Percentiles rank a stretch among this genome's conserved stretches.
Evolutionary conservation across 2,329 filamentous ascomycete species (phyloP).

Genomic region (Periconia macrospinosa): DNA sequence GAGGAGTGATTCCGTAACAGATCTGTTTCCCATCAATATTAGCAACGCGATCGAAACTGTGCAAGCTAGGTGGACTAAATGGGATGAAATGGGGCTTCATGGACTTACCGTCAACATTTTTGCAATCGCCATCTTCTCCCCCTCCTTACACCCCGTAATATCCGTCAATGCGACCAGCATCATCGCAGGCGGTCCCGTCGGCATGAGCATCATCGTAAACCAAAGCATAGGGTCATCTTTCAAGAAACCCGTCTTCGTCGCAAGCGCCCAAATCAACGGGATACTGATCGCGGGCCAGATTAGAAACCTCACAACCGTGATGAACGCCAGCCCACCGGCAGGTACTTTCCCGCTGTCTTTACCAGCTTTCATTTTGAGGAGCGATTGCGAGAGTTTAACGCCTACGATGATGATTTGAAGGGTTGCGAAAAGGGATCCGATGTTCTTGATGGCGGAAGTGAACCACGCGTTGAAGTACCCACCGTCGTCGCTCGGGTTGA

Average conservation of each 20-base stretch:
- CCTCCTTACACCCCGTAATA: constrained; percentile 46
- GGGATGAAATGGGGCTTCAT: background rate
- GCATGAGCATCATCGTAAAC: constrained; percentile 66
- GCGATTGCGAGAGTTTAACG: constrained; percentile 62
- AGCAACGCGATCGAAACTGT: background rate
- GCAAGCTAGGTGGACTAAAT: no score
- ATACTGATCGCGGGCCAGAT: constrained; percentile 63
- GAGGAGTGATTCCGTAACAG: constrained; percentile 47
- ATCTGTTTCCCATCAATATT: constrained; percentile 28
- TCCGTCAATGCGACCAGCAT: constrained; percentile 57
- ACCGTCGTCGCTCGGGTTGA: constrained; percentile 58
- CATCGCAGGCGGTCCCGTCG: constrained; percentile 58
- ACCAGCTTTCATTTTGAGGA: constrained; percentile 51
- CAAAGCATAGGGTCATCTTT: constrained; percentile 64
- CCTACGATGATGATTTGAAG: constrained; percentile 68
- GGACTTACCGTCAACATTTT: constrained; percentile 53
- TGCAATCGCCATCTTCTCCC: constrained; percentile 57
- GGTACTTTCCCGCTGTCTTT: constrained; percentile 49
- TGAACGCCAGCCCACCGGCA: constrained; percentile 53
- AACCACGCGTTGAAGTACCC: constrained; percentile 70
- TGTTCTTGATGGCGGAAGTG: constrained; percentile 62
- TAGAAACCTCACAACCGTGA: constrained; percentile 61
- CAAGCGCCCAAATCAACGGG: constrained; percentile 57
- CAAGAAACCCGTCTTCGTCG: constrained; percentile 55
- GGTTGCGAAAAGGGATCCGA: constrained; percentile 66